Percentiles rank a stretch among this genome's conserved stretches.
Evolutionary conservation across 2,329 filamentous ascomycete species (phyloP).

Genomic region (Fragosphaeria purpurea): DNA sequence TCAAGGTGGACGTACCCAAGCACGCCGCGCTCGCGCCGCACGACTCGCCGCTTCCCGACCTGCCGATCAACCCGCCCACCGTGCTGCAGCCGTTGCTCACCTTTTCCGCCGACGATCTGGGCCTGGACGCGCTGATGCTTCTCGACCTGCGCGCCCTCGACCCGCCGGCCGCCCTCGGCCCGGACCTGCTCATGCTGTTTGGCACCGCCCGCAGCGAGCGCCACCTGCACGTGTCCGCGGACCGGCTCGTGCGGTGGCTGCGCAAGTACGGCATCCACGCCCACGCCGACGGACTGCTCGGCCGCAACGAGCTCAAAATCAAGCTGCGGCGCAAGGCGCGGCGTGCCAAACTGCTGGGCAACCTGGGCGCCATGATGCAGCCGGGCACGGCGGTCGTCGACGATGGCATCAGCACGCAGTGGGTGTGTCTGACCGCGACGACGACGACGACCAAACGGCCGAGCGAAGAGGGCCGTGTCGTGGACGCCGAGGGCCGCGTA

Average conservation of each 20-base stretch:
- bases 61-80: conserved; percentile 58
- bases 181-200: conserved; percentile 85
- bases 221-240: conserved; percentile 83
- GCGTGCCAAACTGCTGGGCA: conserved; percentile 70
- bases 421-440: conserved; percentile 90
- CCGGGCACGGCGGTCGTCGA: conserved; percentile 48
- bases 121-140: conserved; percentile 69
- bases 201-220: conserved; percentile 86
- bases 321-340: conserved; percentile 73
- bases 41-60: conserved; percentile 36
- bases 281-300: conserved; percentile 77
- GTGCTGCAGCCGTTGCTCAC: conserved; percentile 64
- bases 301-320: conserved; percentile 82
- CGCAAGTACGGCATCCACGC: conserved; percentile 64
- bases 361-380: conserved; percentile 60
- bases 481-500: conserved; percentile 45
- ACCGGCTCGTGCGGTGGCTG: conserved; percentile 81
- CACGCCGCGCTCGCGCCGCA: conserved; percentile 39
- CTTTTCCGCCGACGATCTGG: conserved; percentile 73
- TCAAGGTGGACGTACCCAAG: conserved; percentile 57
- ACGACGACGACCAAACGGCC: conserved; percentile 43
- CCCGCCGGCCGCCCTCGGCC: conserved; percentile 76
- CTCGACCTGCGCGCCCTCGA: conserved; percentile 78
- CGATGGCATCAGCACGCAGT: conserved; percentile 84
- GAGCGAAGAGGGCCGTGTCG: conserved; percentile 29